phyloP scores from a whole-genome alignment of 176 grass and related monocot species.

The Aegilops sharonensis region DNA sequence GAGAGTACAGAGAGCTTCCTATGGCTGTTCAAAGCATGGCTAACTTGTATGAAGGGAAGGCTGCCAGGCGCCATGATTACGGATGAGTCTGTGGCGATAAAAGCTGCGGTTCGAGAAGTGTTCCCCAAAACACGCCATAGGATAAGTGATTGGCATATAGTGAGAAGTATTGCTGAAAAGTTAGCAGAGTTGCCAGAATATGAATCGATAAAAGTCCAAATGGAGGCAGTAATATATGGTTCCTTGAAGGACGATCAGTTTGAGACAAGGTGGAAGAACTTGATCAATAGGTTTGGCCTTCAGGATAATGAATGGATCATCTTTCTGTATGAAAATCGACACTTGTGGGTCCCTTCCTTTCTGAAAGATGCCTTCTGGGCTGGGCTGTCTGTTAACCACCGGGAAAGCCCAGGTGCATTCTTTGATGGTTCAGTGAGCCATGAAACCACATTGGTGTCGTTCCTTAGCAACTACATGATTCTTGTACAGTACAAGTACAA shows the following conservation, averaged over 20 bases:
- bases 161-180: constrained; percentile 54
- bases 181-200: constrained; percentile 41
- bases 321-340: constrained; percentile 65
- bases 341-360: constrained; percentile 67
- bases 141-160: constrained; percentile 52
- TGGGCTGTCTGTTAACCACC: constrained; percentile 48
- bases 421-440: constrained; percentile 53
- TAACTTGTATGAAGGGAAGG: constrained; percentile 59
- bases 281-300: constrained; percentile 46
- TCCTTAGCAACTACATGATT: constrained; percentile 50
- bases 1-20: constrained; percentile 71
- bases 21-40: constrained; percentile 71
- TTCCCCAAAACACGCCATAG: constrained; percentile 62
- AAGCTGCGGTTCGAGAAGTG: constrained; percentile 47
- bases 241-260: constrained; percentile 61
- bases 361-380: constrained; percentile 72
- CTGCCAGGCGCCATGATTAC: constrained; percentile 60
- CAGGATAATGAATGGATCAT: constrained; percentile 58
- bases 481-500: constrained; percentile 59
- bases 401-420: constrained; percentile 41
- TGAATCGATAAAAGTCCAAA: constrained; percentile 40
- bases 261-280: constrained; percentile 61
- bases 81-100: constrained; percentile 51
- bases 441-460: constrained; percentile 49
- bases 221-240: constrained; percentile 50